Conservation (phyloP, 257 asterid species). For the Solanum pimpinellifolium region DNA sequence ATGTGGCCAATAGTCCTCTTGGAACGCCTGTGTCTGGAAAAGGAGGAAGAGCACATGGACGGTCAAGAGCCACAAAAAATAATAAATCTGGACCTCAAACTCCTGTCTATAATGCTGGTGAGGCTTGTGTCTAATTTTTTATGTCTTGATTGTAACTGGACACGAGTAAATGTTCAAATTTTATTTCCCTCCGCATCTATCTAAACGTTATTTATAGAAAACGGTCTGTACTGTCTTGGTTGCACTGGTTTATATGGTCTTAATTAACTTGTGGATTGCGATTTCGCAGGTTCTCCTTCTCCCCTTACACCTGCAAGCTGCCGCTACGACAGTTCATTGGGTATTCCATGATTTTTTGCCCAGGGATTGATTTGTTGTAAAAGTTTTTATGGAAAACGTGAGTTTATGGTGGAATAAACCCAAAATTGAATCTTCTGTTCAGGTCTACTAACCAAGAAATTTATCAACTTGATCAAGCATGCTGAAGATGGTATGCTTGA, state of each 20-base stretch:
- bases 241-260: not conserved
- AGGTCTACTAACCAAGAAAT: constrained; percentile 43
- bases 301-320: constrained; percentile 92
- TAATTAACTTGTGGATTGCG: not conserved
- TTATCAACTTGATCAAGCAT: constrained; percentile 34
- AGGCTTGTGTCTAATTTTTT: constrained; percentile 8
- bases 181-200: not conserved
- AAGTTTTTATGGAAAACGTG: not conserved
- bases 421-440: not conserved
- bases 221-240: not conserved
- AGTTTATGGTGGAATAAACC: not conserved
- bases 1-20: constrained; percentile 38
- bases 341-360: constrained; percentile 14
- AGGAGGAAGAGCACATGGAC: constrained; percentile 50
- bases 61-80: constrained; percentile 55
- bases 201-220: not conserved
- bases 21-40: constrained; percentile 65
- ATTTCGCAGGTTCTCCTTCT: constrained; percentile 65
- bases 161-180: not conserved
- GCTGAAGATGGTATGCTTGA: constrained; percentile 85
- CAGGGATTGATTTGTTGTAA: not conserved
- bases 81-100: constrained; percentile 49
- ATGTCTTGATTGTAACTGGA: not conserved
- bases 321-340: constrained; percentile 87
- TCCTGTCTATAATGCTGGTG: constrained; percentile 55